Percentiles rank a stretch among this genome's conserved stretches.
Conservation (phyloP, 495 filamentous ascomycete species). For the Penicillium longicatenatum region DNA sequence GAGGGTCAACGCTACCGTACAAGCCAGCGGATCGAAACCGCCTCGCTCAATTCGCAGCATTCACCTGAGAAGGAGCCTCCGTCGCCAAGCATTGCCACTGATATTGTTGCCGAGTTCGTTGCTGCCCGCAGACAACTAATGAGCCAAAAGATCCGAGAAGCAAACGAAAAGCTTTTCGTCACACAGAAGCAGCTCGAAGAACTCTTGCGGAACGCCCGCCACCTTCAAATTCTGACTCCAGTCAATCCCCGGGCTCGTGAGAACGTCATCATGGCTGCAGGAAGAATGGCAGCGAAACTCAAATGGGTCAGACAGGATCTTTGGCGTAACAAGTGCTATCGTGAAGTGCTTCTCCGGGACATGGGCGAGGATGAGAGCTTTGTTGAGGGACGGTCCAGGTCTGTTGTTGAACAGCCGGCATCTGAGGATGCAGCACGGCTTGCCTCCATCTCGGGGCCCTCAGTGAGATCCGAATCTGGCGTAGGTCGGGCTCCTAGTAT, state of each 20-base stretch:
- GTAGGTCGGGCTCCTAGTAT: constrained; percentile 22
- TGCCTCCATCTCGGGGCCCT: constrained; percentile 27
- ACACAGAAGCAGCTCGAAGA: constrained; percentile 76
- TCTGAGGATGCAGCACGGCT: constrained; percentile 14
- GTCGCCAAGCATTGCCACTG: constrained; percentile 68
- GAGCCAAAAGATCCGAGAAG: constrained; percentile 76
- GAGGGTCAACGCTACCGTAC: constrained; percentile 81
- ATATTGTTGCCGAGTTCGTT: constrained; percentile 82
- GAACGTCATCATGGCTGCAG: constrained; percentile 80
- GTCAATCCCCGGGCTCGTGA: constrained; percentile 86
- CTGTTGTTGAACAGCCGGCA: constrained; percentile 21
- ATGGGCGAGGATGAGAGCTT: constrained; percentile 68
- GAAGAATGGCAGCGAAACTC: constrained; percentile 81
- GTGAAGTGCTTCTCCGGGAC: constrained; percentile 82
- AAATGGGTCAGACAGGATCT: constrained; percentile 94
- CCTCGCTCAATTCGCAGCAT: constrained; percentile 37
- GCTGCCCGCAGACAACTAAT: constrained; percentile 80
- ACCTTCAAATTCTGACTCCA: constrained; percentile 85
- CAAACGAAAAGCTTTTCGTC: constrained; percentile 75
- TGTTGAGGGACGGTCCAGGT: constrained; percentile 13
- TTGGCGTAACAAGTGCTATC: constrained; percentile 88
- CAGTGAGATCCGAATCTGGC: constrained; percentile 22
- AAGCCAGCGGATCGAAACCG: constrained; percentile 60
- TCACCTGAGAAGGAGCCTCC: constrained; percentile 34
- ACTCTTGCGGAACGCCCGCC: constrained; percentile 86